These are phyloP conservation scores for Fusarium torulosum DNA, from an alignment of 2,329 filamentous ascomycete species.

Conservation along the genomic window DNA sequence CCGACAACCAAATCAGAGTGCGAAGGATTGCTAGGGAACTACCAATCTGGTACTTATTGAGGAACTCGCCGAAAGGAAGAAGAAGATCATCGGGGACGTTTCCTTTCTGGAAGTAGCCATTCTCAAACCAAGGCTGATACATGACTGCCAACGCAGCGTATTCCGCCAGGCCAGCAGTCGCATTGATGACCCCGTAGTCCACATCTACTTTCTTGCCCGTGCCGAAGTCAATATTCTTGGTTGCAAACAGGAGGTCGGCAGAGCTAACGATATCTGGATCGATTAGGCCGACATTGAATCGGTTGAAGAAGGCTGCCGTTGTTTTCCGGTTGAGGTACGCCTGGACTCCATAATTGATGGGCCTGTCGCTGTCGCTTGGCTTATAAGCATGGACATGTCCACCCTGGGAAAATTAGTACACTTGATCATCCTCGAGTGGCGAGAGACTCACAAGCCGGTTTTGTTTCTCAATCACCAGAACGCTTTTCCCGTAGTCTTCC, in stretches of 20 bases:
- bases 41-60: conserved; percentile 13
- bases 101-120: conserved; percentile 31
- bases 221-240: conserved; percentile 23
- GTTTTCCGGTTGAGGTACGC: conserved; percentile 28
- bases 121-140: conserved; percentile 35
- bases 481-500: conserved; percentile 30
- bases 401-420: conserved; percentile 12
- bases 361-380: not conserved
- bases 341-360: conserved; percentile 35
- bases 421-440: fast-evolving
- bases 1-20: conserved; percentile 25
- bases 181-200: conserved; percentile 20
- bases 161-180: not conserved
- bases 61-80: conserved; percentile 28
- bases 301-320: conserved; percentile 27
- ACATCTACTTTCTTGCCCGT: conserved; percentile 22
- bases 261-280: not conserved
- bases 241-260: not conserved
- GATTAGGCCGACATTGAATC: conserved; percentile 28
- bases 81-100: conserved; percentile 20
- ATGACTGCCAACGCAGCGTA: conserved; percentile 18
- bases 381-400: conserved; percentile 36
- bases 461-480: conserved; percentile 39
- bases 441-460: conserved; percentile 11
- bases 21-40: conserved; percentile 14